Evolutionary conservation across 2,329 filamentous ascomycete genomes (phyloP).

Genomic region (Diaporthe velutina): DNA sequence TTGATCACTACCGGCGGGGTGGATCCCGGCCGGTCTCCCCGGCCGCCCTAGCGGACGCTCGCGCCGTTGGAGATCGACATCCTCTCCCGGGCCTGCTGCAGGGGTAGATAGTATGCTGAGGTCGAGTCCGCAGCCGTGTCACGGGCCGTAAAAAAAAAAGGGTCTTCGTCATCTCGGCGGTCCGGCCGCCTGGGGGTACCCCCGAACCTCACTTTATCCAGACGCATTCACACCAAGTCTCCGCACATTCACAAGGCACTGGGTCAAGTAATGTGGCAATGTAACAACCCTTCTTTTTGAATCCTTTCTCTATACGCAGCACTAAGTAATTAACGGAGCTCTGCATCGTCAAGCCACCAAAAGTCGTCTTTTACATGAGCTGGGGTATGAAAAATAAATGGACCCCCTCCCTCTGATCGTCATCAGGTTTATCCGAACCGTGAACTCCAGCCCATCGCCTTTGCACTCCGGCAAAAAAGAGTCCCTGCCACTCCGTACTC

Average conservation of each 20-base stretch:
- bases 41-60: neutral
- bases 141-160: neutral
- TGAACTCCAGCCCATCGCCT: neutral
- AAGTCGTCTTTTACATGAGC: conserved; percentile 28
- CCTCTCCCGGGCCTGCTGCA: neutral
- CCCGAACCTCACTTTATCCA: neutral
- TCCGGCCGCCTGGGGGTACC: neutral
- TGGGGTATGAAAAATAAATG: conserved; percentile 11
- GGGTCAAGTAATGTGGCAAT: neutral
- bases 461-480: conserved; percentile 8
- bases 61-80: conserved; percentile 8
- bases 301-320: conserved; percentile 10
- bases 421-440: conserved; percentile 28
- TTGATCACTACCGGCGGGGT: neutral
- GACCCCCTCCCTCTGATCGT: conserved; percentile 5
- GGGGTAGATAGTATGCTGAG: neutral
- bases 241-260: neutral
- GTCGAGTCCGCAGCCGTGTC: neutral
- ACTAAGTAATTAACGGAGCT: conserved; percentile 28
- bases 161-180: neutral
- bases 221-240: too few relatives aligned
- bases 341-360: conserved; percentile 28
- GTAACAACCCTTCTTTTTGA: neutral
- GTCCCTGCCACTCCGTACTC: conserved; percentile 17
- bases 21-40: conserved; percentile 2